Base-by-base conservation (phyloP, 345 rosid genomes). In the Camelina laxa region DNA sequence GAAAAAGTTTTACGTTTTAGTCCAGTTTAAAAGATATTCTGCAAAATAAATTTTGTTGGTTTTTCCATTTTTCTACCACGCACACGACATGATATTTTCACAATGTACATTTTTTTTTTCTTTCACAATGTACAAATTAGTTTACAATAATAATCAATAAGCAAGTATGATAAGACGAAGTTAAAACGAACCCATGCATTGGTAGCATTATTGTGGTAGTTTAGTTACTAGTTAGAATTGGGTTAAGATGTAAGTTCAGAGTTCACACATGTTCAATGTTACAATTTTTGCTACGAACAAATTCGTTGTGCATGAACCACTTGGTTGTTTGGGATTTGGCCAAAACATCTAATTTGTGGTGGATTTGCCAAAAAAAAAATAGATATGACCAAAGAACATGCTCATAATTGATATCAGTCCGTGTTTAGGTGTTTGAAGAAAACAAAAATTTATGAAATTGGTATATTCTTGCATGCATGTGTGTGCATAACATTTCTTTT, bases 391-490 rank as follows among this genome's bases (percentile, higher is more conserved):
- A 48, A 17, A 8, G 11, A 48, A 17, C 53, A 48, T 16, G 21
- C 12, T 16, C 51, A 1, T 8, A 7, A 17, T 3, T 48, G 12
- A 48, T 17, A 48, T 48, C 3, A 7, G 21, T 16, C 53, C 30
- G 30, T 27, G 30, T 27, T 27, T 27, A 27, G 11, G 21, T 5
- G 4, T n/a, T 16, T 47, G 4, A 44, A 6, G 5, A 15, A 6
- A 44, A 41, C 4, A 15, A 5, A 6, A 45, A 45, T 0, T 36
- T 12, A 36, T 2, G 41, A 7, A 47, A 24, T 33, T 62, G 21
- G 12, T 58, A 59, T 17, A 16, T 47, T 24, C 10, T 22, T 22
- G 55, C 39, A 50, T 61, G 62, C 70, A 63, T 53, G 56, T 54
- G 36, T 44, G 17, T 73, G 19, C 64, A 22, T 44, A 45, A 50